Conservation (phyloP, 2,329 filamentous ascomycete species). For the Colletotrichum eleusines region DNA sequence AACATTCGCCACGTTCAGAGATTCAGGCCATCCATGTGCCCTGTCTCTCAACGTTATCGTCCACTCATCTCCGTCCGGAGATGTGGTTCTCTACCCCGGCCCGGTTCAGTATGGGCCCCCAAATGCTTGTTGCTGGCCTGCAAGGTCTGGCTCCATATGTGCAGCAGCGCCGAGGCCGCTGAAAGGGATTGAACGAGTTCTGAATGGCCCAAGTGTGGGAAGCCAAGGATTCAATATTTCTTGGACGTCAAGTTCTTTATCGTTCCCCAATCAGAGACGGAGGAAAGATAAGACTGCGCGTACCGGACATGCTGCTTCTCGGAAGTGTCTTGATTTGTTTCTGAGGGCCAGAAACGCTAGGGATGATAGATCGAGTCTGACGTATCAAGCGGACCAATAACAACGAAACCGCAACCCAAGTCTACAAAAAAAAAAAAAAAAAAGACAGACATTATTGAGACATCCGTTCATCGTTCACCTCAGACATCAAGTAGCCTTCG, state of each 20-base stretch:
- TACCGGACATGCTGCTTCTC: not conserved
- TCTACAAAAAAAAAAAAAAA: not conserved
- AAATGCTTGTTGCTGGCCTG: constrained; percentile 23
- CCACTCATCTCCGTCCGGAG: no score
- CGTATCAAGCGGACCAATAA: not conserved
- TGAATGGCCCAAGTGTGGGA: constrained; percentile 11
- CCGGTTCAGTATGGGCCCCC: no score
- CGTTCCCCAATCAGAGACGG: constrained; percentile 28
- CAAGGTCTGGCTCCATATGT: not conserved
- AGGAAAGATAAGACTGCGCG: constrained; percentile 9
- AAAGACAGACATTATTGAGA: not conserved
- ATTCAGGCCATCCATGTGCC: not conserved
- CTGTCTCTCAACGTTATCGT: no score
- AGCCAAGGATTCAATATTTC: constrained; percentile 35
- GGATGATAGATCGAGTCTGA: not conserved
- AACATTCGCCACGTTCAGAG: not conserved
- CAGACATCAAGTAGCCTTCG: not conserved
- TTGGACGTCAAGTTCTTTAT: constrained; percentile 36
- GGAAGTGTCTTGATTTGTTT: not conserved
- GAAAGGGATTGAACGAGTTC: not conserved
- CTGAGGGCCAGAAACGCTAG: not conserved
- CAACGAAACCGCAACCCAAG: no score
- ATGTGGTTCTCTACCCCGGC: no score
- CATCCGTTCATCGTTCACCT: not conserved
- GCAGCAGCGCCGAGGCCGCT: constrained; percentile 11